These are phyloP conservation scores for Podila epigama DNA, from an alignment of 192 early-diverging fungal species.

Conservation along the genomic window DNA sequence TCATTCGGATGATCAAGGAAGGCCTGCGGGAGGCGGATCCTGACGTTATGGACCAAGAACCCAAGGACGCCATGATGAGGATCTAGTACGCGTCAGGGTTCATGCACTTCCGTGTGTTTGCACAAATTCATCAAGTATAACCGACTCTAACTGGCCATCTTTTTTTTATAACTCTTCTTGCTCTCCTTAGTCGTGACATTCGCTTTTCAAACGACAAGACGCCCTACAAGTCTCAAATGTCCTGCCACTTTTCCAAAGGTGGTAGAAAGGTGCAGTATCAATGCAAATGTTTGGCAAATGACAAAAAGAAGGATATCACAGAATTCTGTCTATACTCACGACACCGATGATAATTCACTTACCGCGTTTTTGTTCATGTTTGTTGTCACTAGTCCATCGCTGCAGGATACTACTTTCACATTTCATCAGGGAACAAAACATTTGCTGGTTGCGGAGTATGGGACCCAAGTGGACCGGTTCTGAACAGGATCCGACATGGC, in stretches of 20 bases:
- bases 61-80: constrained; percentile 56
- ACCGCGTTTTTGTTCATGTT: background rate
- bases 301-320: no score
- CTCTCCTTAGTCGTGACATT: constrained; percentile 60
- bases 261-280: constrained; percentile 64
- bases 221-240: constrained; percentile 62
- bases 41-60: constrained; percentile 48
- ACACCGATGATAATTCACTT: no score
- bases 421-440: constrained; percentile 50
- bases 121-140: background rate
- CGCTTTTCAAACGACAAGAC: constrained; percentile 62
- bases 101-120: background rate
- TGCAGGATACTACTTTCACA: constrained; percentile 60
- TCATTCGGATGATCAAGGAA: constrained; percentile 52
- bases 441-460: constrained; percentile 58
- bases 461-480: constrained; percentile 43
- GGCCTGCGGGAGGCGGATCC: constrained; percentile 53
- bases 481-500: constrained; percentile 50
- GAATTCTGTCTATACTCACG: no score
- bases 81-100: constrained; percentile 41
- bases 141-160: background rate
- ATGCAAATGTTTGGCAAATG: no score
- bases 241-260: constrained; percentile 51
- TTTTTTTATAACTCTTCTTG: background rate
- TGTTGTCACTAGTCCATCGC: constrained; percentile 21